Conservation (phyloP, 1,284 basidiomycete species). For the Ustilago sp. region DNA sequence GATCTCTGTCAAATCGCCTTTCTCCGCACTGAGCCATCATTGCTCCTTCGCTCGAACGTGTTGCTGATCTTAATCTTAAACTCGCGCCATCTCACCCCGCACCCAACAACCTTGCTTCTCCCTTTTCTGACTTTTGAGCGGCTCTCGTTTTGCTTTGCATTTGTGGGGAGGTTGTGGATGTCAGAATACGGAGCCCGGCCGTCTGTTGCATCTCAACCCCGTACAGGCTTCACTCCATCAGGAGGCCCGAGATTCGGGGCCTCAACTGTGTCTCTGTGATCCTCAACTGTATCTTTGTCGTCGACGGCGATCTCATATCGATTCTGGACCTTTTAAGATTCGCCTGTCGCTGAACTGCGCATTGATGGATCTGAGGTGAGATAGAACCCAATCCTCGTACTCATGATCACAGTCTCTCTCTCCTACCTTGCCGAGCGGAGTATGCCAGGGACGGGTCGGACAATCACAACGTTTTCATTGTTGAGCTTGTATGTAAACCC, state of each 20-base stretch:
- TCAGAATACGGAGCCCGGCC: neutral
- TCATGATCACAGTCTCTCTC: too few relatives aligned
- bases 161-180: neutral
- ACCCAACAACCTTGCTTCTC: neutral
- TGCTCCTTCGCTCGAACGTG: neutral
- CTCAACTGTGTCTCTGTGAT: neutral
- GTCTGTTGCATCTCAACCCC: neutral
- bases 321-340: too few relatives aligned
- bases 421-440: too few relatives aligned
- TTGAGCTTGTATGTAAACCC: neutral
- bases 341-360: too few relatives aligned
- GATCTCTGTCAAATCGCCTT: neutral
- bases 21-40: neutral
- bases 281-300: too few relatives aligned
- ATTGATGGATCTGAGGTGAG: too few relatives aligned
- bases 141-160: neutral
- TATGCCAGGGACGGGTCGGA: too few relatives aligned
- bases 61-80: conserved; percentile 4
- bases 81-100: conserved; percentile 10
- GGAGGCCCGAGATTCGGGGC: neutral
- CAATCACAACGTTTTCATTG: neutral
- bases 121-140: neutral
- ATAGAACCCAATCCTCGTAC: too few relatives aligned
- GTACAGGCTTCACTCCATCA: neutral
- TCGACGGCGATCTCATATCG: too few relatives aligned